phyloP scores from a whole-genome alignment of 192 early-diverging fungal species.

The Dispira simplex region DNA sequence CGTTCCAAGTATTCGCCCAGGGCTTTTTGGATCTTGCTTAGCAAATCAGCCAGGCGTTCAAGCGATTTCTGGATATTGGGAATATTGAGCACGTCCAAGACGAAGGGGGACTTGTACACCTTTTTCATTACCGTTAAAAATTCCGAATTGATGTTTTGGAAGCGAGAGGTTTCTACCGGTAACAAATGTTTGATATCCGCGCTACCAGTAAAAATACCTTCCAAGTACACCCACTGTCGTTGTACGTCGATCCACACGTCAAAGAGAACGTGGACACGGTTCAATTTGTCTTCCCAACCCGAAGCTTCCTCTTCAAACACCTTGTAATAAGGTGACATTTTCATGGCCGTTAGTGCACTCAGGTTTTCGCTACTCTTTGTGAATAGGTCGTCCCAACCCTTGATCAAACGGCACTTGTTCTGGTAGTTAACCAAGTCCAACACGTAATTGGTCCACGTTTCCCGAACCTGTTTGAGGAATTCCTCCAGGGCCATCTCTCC shows the following conservation, averaged over 20 bases:
- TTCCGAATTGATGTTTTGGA: conserved; percentile 95
- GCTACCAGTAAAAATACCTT: conserved; percentile 94
- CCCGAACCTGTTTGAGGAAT: conserved; percentile 82
- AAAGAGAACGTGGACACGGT: conserved; percentile 87
- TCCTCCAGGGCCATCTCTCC: conserved; percentile 99
- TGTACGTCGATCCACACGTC: conserved; percentile 99
- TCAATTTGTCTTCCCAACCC: conserved; percentile 93
- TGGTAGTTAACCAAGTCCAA: conserved; percentile 96
- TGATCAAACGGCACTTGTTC: conserved; percentile 91
- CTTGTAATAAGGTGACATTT: conserved; percentile 92
- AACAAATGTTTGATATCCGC: conserved; percentile 96
- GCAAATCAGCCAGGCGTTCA: conserved; percentile 82
- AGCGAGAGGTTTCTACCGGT: conserved; percentile 89
- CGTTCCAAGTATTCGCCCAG: conserved; percentile 97
- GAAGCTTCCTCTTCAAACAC: conserved; percentile 95
- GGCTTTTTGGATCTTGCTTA: conserved; percentile 95
- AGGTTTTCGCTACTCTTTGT: conserved; percentile 91
- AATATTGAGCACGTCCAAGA: conserved; percentile 87
- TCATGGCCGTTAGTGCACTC: conserved; percentile 92
- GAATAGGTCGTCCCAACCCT: conserved; percentile 98
- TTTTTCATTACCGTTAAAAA: conserved; percentile 98
- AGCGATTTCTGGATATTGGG: conserved; percentile 90
- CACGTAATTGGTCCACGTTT: conserved; percentile 84
- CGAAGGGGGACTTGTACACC: conserved; percentile 96
- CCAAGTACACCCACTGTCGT: conserved; percentile 99